Base-by-base conservation (phyloP, 106 monocot genomes). In the Platanthera zijinensis region DNA sequence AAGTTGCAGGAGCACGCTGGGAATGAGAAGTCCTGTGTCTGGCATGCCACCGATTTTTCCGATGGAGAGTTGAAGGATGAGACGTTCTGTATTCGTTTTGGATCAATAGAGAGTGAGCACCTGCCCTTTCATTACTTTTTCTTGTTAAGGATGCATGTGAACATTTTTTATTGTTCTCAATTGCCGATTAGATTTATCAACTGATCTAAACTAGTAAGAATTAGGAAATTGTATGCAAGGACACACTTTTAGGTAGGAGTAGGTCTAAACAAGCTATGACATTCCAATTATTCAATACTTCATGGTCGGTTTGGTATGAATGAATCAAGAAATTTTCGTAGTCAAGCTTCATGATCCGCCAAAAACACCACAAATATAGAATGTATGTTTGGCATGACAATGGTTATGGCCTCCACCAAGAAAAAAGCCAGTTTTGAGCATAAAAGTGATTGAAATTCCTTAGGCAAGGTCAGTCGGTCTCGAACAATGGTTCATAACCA, bases 1-100 rank as follows among this genome's bases (percentile, higher is more conserved):
- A 93, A 90, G 85, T 77, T 90, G 77, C 95, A 92, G 76, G 95
- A 92, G 64, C 95, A 96, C 51, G 90, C 82, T 0, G 95, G 95
- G 46, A 96, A 90, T 74, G 96, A 96, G 10, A 96, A 93, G 78
- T 90, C 96, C 2, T 96, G 93, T 75, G 96, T 96, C 28, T 96
- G 96, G 96, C 96, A 92, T 61, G 93, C 96, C 1, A 84, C 89
- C 0, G 96, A 96, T 84, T 96, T 87, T 80, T 88, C 96, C 4
- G 96, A 96, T 77, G 96, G 96, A 48, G 96, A 96, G 64, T 48
- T 96, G 70, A 96, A 96, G 80, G 90, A 96, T 30, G 95, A 96
- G 82, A 85, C 90, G 83, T 96, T 96, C 82, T 82, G 81, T 74
- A 90, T 96, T 53, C 88, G 96, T 5, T 96, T 96, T 75, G 87